A percentile compares a stretch with the other conserved stretches of the same genome.
These are phyloP conservation scores for Penicillium sp. DNA, from an alignment of 2,329 filamentous ascomycete genomes.

Conservation along the genomic window DNA sequence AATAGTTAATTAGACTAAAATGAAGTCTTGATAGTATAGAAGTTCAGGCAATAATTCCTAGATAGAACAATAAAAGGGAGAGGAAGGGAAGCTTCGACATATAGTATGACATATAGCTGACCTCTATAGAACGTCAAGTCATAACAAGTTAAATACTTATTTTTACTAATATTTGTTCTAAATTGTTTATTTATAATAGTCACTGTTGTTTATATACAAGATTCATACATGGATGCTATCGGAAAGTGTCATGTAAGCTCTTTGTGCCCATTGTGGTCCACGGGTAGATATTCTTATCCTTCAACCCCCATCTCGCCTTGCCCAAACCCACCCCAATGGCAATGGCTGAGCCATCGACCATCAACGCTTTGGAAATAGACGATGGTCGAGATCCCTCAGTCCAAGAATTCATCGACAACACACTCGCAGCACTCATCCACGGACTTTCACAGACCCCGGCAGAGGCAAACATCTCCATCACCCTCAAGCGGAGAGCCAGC, in stretches of 20 bases:
- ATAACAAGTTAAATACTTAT: neutral
- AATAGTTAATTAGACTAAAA: neutral
- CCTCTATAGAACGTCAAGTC: neutral
- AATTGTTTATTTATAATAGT: neutral
- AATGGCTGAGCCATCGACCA: neutral
- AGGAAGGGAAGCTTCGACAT: neutral
- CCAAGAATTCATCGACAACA: slow-evolving; percentile 32
- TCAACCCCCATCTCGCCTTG: neutral
- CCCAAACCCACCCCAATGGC: slow-evolving; percentile 1
- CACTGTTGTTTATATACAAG: neutral
- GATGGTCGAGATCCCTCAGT: slow-evolving; percentile 21
- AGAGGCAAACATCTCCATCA: slow-evolving; percentile 32
- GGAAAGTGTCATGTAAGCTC: neutral
- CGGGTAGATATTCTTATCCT: neutral
- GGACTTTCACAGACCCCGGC: slow-evolving; percentile 26
- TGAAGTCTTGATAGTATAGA: neutral
- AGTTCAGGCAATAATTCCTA: neutral
- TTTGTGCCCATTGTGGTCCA: neutral
- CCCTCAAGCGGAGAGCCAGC: slow-evolving; percentile 29
- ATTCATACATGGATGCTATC: neutral
- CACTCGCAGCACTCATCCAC: slow-evolving; percentile 27
- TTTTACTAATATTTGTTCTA: neutral
- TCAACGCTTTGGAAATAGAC: neutral
- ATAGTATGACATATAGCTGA: neutral
- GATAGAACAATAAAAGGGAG: neutral